Evolutionary conservation across 1,284 basidiomycete genomes (phyloP), one percentile per base, ranked within the genome.

Genomic region (Anthracocystis panici-leucophaei): DNA sequence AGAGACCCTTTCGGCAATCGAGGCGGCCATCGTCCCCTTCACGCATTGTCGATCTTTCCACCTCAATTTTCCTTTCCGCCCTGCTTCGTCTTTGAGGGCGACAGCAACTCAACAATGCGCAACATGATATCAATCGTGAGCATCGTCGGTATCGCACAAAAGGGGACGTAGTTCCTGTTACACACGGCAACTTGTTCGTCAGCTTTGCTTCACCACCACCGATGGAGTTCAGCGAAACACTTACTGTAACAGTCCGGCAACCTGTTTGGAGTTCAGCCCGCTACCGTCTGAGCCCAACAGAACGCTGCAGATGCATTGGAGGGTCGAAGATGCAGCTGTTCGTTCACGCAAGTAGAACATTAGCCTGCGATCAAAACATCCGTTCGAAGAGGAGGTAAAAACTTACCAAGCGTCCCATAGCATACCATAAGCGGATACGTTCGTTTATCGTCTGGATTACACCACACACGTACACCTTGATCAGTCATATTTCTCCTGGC

Each of bases 371-470:
- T 27, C 11, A 10, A 2, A 10, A 25, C 44, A 20, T 10, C 2
- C 6, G 20, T 21, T 3, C 20, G 9, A 21, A 10, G 11, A 25
- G 5, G 18, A 41, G 23, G 23, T 4, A 7, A 57, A 16, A 21
- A 16, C 71, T 68, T 59, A 74, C 72, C 77, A 1, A 80, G 65
- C 21, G 71, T 70, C 16, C 65, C 71, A 46, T 80, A 80, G 5
- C 57, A 60, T 5, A 77, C 62, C 59, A 80, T 56, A 5, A 80
- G 40, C 9, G 78, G 77, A 38, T 79, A 79, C n/a, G 66, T 73
- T 1, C 67, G 57, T 48, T 66, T 76, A n/a, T 78, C 67, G 57
- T 80, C 78, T 78, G 29, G 10, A 16, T 16, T 3, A 3, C 8
- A 38, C 35, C 11, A 3, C 35, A 5, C 49, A 27, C 44, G 41